Evolutionary conservation across 2,329 filamentous ascomycete genomes (phyloP), one percentile per base, ranked within the genome.

Genomic region (Xylariomycetidae sp.): DNA sequence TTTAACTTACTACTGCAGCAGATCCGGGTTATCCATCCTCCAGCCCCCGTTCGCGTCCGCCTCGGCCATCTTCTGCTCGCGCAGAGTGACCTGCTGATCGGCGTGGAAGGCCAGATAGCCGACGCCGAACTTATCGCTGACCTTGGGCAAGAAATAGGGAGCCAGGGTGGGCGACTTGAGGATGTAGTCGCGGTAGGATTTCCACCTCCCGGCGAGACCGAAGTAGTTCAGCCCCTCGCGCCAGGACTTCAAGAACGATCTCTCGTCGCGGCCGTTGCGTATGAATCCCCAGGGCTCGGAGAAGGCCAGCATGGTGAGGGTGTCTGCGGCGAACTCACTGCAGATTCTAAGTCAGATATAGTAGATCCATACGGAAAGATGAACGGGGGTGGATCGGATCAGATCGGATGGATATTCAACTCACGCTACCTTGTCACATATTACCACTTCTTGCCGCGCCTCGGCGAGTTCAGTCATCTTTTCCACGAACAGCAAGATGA

Each of bases 221-320:
- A 63, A 63, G 34, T 62, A 56, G 25, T 49, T 39, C 5, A 63
- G 48, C 1, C 57, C 56, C 11, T 56, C 45, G n/a, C 61, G 56
- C 56, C 58, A 64, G 30, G 57, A 58, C 9, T 31, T 34, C 10
- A 64, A 43, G 14, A 64, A 50, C 11, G 43, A 39, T 16, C 56
- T 53, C 37, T 64, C 59, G 41, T 65, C 62, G 16, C 57, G 51
- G 34, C 57, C 51, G 28, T 62, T 59, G 38, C 50, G 34, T 11
- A 66, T 56, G 32, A 61, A 61, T 1, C 62, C 62, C 49, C 60
- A 65, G 3, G 60, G 48, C 3, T 53, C 29, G 4, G 44, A 49
- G 37, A 66, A 66, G 3, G 51, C 52, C 7, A 66, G 49, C 50
- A 59, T 58, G 6, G 56, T 59, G 53, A 66, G 60, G 25, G 63